Evolutionary conservation across 2,329 filamentous ascomycete species (phyloP), one percentile per base, ranked within the genome.

Genomic region (Pestalotiopsis sp.): DNA sequence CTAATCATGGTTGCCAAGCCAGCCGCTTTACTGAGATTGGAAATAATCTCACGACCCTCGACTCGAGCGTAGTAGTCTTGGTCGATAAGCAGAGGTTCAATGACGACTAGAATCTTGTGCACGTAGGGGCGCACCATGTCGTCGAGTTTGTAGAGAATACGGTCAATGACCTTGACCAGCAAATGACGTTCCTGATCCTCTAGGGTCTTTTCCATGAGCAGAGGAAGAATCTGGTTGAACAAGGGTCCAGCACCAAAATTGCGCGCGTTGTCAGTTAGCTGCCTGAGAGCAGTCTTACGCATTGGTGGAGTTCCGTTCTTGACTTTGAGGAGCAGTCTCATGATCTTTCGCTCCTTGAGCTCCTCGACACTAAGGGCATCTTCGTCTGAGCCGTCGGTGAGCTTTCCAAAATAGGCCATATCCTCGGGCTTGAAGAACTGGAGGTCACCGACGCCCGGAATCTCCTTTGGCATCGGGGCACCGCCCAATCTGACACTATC

Each of bases 1-100:
- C 94, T 97, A 80, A 99, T 99, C 96, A 99, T 99, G 74, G 97
- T 96, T 20, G 96, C 96, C 67, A 99, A 88, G 78, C 96, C 97
- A 71, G 97, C 96, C 27, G 96, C 96, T 82, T 99, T 99, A 78
- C 93, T 93, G 64, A 99, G 89, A 79, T 99, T 99, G 67, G 95
- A 98, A 75, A 99, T 99, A 75, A 99, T 99, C 80, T 99, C 96
- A 74, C 96, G 93, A 81, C 96, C 96, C 81, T 99, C 96, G 4
- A 99, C 96, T 79, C 96, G 92, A 57, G 97, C 96, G 80, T 99
- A 99, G 83, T 99, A 99, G 82, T 99, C 97, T 83, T 99, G 96
- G 78, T 99, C 97, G 77, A 99, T 99, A 73, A 99, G 92, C 64
- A 99, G 86, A n/a, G 96, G 96, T 81, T 99, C 97, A 75, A 99